These are phyloP conservation scores for Fusarium sp. DNA, from an alignment of 2,329 filamentous ascomycete species.

Conservation along the genomic window DNA sequence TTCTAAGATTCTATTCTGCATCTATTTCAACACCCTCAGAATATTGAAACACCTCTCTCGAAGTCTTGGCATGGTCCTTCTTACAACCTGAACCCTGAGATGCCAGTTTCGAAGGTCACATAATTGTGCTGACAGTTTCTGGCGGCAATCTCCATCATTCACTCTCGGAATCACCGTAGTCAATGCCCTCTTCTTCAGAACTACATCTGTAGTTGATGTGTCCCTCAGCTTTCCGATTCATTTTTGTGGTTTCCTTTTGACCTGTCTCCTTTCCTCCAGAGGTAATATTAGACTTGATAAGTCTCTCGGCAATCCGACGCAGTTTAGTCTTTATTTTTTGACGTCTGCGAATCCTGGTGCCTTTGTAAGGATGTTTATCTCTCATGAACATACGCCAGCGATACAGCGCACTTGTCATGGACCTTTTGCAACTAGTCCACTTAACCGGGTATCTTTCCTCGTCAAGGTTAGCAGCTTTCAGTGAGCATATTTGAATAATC, in stretches of 20 bases:
- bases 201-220: background rate
- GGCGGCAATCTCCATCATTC: background rate
- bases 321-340: background rate
- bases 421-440: background rate
- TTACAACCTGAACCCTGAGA: background rate
- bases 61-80: fast-evolving
- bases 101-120: background rate
- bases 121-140: background rate
- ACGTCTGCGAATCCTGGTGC: fast-evolving
- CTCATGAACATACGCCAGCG: background rate
- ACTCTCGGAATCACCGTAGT: fast-evolving
- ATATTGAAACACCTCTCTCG: background rate
- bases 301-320: fast-evolving
- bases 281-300: too few relatives aligned
- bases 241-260: background rate
- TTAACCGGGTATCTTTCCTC: background rate
- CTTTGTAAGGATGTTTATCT: background rate
- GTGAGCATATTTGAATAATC: background rate
- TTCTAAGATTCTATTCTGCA: background rate
- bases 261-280: background rate
- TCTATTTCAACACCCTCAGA: background rate
- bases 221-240: fast-evolving
- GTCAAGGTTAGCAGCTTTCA: too few relatives aligned
- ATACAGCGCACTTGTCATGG: background rate
- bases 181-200: fast-evolving